These are phyloP conservation scores for Paramecium biaurelia DNA, from an alignment of 73 alveolate species.

Conservation along the genomic window DNA sequence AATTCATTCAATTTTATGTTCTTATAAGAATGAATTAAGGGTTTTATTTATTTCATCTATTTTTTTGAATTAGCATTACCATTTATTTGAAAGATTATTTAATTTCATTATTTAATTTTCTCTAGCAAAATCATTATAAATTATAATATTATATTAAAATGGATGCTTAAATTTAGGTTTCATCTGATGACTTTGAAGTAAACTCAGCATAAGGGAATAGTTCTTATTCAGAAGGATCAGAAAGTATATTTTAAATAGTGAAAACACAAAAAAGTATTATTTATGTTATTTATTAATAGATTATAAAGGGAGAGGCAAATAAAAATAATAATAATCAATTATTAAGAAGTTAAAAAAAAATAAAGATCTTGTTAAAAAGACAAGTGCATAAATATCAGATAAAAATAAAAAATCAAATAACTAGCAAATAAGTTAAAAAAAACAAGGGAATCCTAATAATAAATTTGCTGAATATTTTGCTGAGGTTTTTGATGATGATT, in stretches of 20 bases:
- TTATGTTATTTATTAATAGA: not conserved
- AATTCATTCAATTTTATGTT: too few species aligned
- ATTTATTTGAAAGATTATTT: not conserved
- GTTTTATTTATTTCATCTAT: not conserved
- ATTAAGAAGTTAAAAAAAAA: not conserved
- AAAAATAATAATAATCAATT: not conserved
- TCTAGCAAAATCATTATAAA: not conserved
- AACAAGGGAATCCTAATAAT: not conserved
- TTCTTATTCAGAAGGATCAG: not conserved
- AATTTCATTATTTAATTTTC: not conserved
- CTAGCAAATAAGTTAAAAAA: not conserved
- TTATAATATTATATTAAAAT: not conserved
- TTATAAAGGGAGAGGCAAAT: not conserved
- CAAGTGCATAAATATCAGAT: not conserved
- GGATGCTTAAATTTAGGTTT: not conserved
- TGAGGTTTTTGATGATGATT: not conserved
- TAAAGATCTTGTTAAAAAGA: not conserved
- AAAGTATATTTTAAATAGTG: not conserved
- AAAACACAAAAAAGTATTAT: not conserved
- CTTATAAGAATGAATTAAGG: too few species aligned
- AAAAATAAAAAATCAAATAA: not conserved
- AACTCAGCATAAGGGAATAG: not conserved
- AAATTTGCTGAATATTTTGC: not conserved
- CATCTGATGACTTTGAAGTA: not conserved
- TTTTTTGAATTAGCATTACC: not conserved